Evolutionary conservation across 192 early-diverging fungal species (phyloP), one percentile per base, ranked within the genome.

Genomic region (Coemansia biformis): DNA sequence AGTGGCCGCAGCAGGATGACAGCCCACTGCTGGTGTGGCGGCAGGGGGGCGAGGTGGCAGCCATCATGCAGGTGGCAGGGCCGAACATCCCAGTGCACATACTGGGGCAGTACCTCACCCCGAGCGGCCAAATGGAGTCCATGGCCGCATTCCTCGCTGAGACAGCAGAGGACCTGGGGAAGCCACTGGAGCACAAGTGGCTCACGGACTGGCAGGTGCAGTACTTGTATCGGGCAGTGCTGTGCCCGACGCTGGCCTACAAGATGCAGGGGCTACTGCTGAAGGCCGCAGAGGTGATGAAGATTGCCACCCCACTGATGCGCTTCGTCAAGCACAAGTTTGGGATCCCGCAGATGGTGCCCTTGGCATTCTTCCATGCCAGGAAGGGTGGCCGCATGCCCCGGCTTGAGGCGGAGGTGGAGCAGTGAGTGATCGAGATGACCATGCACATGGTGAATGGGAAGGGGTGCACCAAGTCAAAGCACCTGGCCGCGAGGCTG

Each of bases 291-390:
- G 45, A 47, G n/a, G 17, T 36, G 0, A 36, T 16, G 18, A 8
- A 16, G 18, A 47, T 47, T 0, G 28, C 29, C 32, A 32, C 32
- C 4, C 45, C 33, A 3, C 3, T 36, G 33, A 19, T 47, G 3
- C 4, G 5, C 19, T 34, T 35, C 16, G 45, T 47, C 9, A 47
- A 47, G 45, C 45, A 47, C 21, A 35, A 32, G 19, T 47, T 47
- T 17, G 19, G 45, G 1, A 32, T 35, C 2, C 45, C 45, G 12
- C 22, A 12, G 4, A 38, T 13, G 15, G 15, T 6, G 13, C 46
- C 46, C 0, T 33, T 17, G 9, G 32, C 46, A 1, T 48, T 48
- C 46, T 48, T 29, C 30, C 34, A 34, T 11, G 10, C 46, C 0
- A 1, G 46, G 33, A 24, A 3, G 23, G 46, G 46, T 1, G 46